Evolutionary conservation across 768 basidiomycete species (phyloP), one percentile per base, ranked within the genome.

Genomic region (Amanita pseudoporphyria): DNA sequence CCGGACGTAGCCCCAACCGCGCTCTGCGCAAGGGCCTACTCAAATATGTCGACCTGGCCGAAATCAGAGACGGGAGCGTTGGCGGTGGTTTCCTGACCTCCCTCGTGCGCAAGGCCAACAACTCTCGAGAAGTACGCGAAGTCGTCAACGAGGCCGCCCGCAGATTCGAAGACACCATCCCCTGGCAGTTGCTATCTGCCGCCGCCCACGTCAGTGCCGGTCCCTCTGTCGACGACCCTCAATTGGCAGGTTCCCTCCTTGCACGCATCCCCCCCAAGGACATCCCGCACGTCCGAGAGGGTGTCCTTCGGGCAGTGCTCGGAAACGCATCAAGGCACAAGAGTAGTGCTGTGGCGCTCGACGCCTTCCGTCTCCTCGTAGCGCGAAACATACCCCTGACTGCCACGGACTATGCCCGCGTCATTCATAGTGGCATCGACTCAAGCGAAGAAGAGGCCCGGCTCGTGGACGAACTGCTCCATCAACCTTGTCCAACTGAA

Each of bases 11-110:
- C 40, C 52, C 28, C 26, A 49, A 53, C 22, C 35, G 55, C 49
- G 37, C 54, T 52, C 56, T 37, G 45, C 52, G 56, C 31, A 56
- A 56, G 37, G 55, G 56, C 47, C 45, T 58, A 50, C 57, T 57
- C 56, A 58, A 55, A 53, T 58, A 57, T 57, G 57, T 58, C 42
- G 57, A 58, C 56, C 57, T 58, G 45, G 57, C 57, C 40, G 57
- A 58, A 54, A 45, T 47, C 9, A 56, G 57, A 49, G 57, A 58
- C 50, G 57, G 57, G 40, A 41, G 40, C 49, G 56, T 58, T 24
- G 57, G 57, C 40, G 56, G 57, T 44, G 57, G 53, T 51, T 57
- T 58, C 49, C 41, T 58, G 39, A 58, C 57, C 52, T 52, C 28
- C 53, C 57, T 58, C 36, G n/a, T 58, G 50, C 57, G 57, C 56